phyloP scores from a whole-genome alignment of 441 rosid species.

The Mallotus japonicus region DNA sequence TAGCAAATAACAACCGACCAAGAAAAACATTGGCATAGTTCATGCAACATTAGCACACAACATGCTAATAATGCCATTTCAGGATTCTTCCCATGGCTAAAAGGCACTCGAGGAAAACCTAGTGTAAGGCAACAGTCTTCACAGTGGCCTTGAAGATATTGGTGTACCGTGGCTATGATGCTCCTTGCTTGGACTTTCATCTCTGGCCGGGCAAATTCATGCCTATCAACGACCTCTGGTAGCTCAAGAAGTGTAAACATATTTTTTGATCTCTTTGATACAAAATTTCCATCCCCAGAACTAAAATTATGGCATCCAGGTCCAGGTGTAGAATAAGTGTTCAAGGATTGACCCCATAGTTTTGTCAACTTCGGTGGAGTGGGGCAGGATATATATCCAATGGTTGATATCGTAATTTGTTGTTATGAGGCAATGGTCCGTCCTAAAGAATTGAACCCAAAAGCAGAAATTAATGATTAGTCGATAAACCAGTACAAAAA shows the following conservation, averaged over 20 bases:
- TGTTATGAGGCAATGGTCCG: conserved; percentile 66
- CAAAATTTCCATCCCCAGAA: background rate
- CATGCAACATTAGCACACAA: background rate
- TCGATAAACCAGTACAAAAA: background rate
- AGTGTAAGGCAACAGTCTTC: background rate
- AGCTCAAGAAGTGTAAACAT: background rate
- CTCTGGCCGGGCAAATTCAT: background rate
- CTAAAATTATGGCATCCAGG: background rate
- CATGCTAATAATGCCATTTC: background rate
- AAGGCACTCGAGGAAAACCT: background rate
- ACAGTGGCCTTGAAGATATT: background rate
- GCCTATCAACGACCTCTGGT: background rate
- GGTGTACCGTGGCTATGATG: background rate
- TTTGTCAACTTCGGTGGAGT: conserved; percentile 54
- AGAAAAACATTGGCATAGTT: background rate
- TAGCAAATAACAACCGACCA: background rate
- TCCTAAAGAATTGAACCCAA: conserved; percentile 45
- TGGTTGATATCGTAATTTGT: conserved; percentile 63
- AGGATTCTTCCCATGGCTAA: background rate
- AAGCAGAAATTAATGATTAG: conserved; percentile 7
- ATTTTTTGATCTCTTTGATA: background rate
- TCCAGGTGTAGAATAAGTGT: background rate
- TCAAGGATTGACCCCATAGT: background rate
- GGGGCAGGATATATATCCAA: conserved; percentile 77
- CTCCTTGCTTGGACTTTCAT: background rate